phyloP scores from a whole-genome alignment of 495 filamentous ascomycete genomes.

The Hapsidospora chrysogenum region DNA sequence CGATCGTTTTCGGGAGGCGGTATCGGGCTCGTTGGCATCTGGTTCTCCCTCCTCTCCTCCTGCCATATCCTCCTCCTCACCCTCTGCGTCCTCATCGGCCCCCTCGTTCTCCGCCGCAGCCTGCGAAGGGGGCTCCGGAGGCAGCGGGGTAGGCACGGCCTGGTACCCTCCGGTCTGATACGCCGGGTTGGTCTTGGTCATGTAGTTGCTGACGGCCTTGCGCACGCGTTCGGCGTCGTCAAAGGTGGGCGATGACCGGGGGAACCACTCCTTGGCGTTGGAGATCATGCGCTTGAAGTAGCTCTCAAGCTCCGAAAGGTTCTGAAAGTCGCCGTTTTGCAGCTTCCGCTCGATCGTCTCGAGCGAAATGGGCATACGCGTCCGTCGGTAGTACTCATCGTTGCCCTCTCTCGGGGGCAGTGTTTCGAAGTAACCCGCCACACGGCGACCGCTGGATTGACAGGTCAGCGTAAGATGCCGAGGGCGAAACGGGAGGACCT shows the following conservation, averaged over 20 bases:
- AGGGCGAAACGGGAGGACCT: too few species aligned
- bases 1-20: slow-evolving; percentile 2
- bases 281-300: slow-evolving; percentile 63
- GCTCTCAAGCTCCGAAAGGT: slow-evolving; percentile 46
- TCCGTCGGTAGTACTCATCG: slow-evolving; percentile 58
- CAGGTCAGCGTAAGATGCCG: too few species aligned
- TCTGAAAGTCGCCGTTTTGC: slow-evolving; percentile 40
- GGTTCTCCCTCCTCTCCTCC: slow-evolving; percentile 11
- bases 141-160: slow-evolving; percentile 46
- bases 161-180: slow-evolving; percentile 36
- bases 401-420: slow-evolving; percentile 45
- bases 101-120: slow-evolving; percentile 8
- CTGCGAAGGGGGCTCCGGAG: slow-evolving; percentile 17
- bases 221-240: slow-evolving; percentile 61
- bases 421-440: slow-evolving; percentile 54
- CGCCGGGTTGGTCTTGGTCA: slow-evolving; percentile 59
- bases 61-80: slow-evolving; percentile 5
- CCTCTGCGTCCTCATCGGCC: slow-evolving; percentile 8
- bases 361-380: slow-evolving; percentile 57
- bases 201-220: slow-evolving; percentile 57
- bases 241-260: slow-evolving; percentile 44
- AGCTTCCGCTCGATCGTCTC: slow-evolving; percentile 60
- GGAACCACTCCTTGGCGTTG: slow-evolving; percentile 60
- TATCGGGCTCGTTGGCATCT: slow-evolving; percentile 11
- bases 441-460: slow-evolving; percentile 33